Base-by-base conservation (phyloP, 208 protist genomes). In the Leishmania gerbilli region DNA sequence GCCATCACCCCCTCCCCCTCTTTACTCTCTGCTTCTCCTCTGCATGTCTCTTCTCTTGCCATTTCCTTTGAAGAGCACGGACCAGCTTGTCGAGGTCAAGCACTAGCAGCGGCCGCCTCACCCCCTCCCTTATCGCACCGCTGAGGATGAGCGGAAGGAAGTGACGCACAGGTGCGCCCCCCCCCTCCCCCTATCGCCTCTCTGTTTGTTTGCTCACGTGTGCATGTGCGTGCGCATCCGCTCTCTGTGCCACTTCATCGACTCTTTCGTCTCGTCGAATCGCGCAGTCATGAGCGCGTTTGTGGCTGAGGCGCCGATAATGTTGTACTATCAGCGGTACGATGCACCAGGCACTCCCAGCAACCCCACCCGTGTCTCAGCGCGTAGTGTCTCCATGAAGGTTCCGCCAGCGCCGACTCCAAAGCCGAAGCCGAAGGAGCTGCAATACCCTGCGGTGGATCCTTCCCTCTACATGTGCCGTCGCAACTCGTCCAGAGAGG, bases 401-500 rank as follows among this genome's bases (percentile, higher is more conserved):
- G 11, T 74, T 2, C 49, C 76, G 24, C 62, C 76, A 53, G 62
- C 27, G 40, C 45, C 1, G 72, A 64, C 60, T 51, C 81, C 71
- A 21, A 79, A 71, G 37, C 82, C 77, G 4, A 81, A 74, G 67
- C 77, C 78, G 37, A 85, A 82, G 74, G 82, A 79, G 65, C 47
- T 79, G 15, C 37, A 15, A 1, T 2, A 77, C 45, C 82, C 82
- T 7, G 74, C 81, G 37, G 82, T 85, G 11, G 77, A 85, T 51
- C 77, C 82, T 15, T 34, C 79, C 53, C 78, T 85, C 1, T 85
- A 85, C 72, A 77, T 86, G 62, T 76, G 89, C 55, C 79, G 90
- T 45, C 85, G 76, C 68, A 93, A 93, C 80, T 51, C 84, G 15
- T 81, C 74, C 34, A 56, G 69, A 13, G 81, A 79, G 47, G 90